Evolutionary conservation across 2,329 filamentous ascomycete genomes (phyloP).

Genomic region (Gyromitra esculenta): DNA sequence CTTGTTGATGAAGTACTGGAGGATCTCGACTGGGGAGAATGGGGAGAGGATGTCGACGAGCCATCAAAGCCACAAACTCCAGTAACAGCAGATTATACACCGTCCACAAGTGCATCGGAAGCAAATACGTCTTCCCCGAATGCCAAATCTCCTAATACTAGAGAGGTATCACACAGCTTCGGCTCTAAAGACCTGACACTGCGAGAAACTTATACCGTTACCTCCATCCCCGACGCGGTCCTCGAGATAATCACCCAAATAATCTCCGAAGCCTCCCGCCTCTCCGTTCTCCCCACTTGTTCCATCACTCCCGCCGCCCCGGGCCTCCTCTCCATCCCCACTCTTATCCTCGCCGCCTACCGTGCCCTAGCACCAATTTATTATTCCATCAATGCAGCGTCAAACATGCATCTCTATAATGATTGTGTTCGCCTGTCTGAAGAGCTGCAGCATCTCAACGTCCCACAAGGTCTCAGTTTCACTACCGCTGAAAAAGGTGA

Average conservation of each 20-base stretch:
- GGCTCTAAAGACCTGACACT: conserved; percentile 73
- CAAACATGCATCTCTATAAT: conserved; percentile 76
- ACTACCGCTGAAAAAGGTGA: conserved; percentile 29
- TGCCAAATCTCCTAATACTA: not conserved
- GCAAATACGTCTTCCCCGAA: conserved; percentile 20
- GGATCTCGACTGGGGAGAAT: conserved; percentile 79
- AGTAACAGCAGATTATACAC: conserved; percentile 38
- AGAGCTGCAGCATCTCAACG: conserved; percentile 60
- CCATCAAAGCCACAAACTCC: conserved; percentile 40
- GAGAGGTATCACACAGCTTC: not conserved
- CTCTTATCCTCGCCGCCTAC: conserved; percentile 79
- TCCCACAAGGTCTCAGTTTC: conserved; percentile 8
- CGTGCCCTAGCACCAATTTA: conserved; percentile 78
- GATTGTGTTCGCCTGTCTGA: conserved; percentile 73
- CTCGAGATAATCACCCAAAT: conserved; percentile 72
- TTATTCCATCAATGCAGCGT: conserved; percentile 71
- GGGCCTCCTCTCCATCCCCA: conserved; percentile 76
- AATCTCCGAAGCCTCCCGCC: conserved; percentile 67
- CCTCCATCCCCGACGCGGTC: conserved; percentile 83
- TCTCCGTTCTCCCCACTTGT: conserved; percentile 61
- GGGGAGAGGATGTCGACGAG: conserved; percentile 75
- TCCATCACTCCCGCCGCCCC: conserved; percentile 74
- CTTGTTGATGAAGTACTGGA: conserved; percentile 61
- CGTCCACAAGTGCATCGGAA: conserved; percentile 43
- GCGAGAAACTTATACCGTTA: conserved; percentile 87